Conservation (phyloP, 2,329 filamentous ascomycete species). For the Fusarium floridanum region DNA sequence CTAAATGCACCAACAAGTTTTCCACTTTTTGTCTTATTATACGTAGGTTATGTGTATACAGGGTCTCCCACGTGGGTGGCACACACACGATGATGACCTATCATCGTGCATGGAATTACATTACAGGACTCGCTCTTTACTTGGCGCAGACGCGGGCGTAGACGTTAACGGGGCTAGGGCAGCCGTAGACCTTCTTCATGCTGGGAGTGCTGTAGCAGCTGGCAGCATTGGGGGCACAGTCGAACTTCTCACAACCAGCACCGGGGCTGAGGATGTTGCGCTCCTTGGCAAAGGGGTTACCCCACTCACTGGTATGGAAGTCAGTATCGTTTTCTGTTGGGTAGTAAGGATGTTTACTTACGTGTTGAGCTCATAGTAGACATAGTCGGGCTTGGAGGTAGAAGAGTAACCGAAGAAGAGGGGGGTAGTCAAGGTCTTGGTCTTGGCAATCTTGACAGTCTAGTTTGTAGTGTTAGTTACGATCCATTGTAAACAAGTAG, state of each 20-base stretch:
- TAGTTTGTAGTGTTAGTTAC: conserved; percentile 46
- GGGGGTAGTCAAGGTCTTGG: conserved; percentile 52
- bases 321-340: background rate
- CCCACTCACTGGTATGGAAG: conserved; percentile 26
- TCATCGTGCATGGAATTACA: background rate
- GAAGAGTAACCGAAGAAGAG: conserved; percentile 60
- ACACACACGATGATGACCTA: background rate
- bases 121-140: conserved; percentile 14
- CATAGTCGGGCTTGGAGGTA: conserved; percentile 50
- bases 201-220: conserved; percentile 56
- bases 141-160: conserved; percentile 48
- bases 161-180: conserved; percentile 56
- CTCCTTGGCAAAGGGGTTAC: conserved; percentile 56
- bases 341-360: conserved; percentile 12
- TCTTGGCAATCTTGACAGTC: conserved; percentile 58
- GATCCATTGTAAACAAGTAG: background rate
- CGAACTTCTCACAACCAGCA: conserved; percentile 53
- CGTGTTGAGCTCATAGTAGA: conserved; percentile 58
- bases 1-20: background rate
- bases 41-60: background rate
- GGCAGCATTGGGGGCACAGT: conserved; percentile 53
- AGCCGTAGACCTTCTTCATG: conserved; percentile 56
- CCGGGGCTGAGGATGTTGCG: conserved; percentile 55
- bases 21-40: background rate
- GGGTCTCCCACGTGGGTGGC: background rate